Evolutionary conservation across 2,329 filamentous ascomycete species (phyloP).

Genomic region (Raffaelea deltoideospora): DNA sequence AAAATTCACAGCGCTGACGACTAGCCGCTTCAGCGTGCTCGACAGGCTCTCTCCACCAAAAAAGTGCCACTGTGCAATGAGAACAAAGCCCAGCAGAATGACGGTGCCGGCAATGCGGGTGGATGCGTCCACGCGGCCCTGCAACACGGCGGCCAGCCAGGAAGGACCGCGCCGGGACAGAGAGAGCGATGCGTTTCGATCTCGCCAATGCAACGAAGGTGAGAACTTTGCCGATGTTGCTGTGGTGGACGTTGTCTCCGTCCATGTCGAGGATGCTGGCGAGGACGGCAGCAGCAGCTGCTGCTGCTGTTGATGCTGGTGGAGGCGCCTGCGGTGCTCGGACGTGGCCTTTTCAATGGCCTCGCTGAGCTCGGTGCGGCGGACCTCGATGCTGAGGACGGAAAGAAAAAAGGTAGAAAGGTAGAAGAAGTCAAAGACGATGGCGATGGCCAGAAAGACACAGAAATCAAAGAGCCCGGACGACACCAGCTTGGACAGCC

Average conservation of each 20-base stretch:
- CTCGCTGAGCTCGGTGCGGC: conserved; percentile 60
- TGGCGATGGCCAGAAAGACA: conserved; percentile 58
- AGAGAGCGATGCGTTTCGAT: background rate
- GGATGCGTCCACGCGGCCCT: conserved; percentile 50
- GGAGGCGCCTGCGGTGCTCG: conserved; percentile 17
- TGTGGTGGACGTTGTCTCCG: no score
- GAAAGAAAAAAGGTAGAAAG: conserved; percentile 67
- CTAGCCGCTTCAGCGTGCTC: conserved; percentile 19
- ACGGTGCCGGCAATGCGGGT: conserved; percentile 62
- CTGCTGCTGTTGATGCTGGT: no score
- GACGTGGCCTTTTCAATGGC: conserved; percentile 44
- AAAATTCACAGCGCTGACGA: no score
- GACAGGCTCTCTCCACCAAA: conserved; percentile 42
- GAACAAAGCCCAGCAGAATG: conserved; percentile 56
- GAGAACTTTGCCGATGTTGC: background rate
- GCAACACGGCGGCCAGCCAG: conserved; percentile 47
- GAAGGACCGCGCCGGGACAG: conserved; percentile 20
- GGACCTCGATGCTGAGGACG: conserved; percentile 65
- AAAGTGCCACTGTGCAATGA: conserved; percentile 66
- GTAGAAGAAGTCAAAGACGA: conserved; percentile 64
- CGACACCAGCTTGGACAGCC: conserved; percentile 51
- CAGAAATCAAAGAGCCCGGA: conserved; percentile 56
- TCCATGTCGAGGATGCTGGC: no score
- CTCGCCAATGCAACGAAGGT: background rate
- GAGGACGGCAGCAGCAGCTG: no score